Conservation (phyloP, 2,329 filamentous ascomycete species). For the Plenodomus lindquistii region DNA sequence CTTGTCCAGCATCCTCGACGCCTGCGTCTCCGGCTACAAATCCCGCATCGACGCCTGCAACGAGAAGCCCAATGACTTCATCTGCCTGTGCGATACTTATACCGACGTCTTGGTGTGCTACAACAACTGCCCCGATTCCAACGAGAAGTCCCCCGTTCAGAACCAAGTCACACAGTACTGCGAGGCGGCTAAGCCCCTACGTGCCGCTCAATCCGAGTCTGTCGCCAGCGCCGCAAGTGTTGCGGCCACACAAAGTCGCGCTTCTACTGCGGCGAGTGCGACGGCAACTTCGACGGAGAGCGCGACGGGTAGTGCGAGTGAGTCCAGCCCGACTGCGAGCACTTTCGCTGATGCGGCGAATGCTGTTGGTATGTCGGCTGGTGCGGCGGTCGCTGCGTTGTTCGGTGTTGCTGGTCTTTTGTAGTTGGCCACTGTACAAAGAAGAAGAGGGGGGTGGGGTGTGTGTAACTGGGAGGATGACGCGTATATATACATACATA, state of each 20-base stretch:
- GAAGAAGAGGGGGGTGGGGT: background rate
- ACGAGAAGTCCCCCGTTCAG: slow-evolving; percentile 37
- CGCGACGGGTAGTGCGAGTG: background rate
- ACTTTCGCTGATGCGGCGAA: slow-evolving; percentile 21
- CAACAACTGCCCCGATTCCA: slow-evolving; percentile 63
- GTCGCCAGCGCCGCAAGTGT: slow-evolving; percentile 21
- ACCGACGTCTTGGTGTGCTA: slow-evolving; percentile 62
- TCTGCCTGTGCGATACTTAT: slow-evolving; percentile 63
- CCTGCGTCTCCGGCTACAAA: slow-evolving; percentile 50
- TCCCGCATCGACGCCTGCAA: slow-evolving; percentile 50
- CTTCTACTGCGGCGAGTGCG: slow-evolving; percentile 4
- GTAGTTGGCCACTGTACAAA: background rate
- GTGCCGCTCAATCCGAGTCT: slow-evolving; percentile 22
- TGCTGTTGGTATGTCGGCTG: slow-evolving; percentile 11
- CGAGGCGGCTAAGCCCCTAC: slow-evolving; percentile 46
- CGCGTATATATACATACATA: too few species aligned
- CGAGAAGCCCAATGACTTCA: slow-evolving; percentile 51
- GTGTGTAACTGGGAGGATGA: too few species aligned
- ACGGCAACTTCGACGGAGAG: slow-evolving; percentile 5
- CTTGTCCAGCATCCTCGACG: slow-evolving; percentile 56
- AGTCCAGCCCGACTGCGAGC: slow-evolving; percentile 13
- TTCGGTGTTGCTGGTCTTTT: background rate
- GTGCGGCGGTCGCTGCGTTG: slow-evolving; percentile 29
- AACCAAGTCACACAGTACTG: slow-evolving; percentile 46
- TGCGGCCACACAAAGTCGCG: slow-evolving; percentile 19